phyloP scores from a whole-genome alignment of 768 basidiomycete genomes.

The Tephrocybe sp. region DNA sequence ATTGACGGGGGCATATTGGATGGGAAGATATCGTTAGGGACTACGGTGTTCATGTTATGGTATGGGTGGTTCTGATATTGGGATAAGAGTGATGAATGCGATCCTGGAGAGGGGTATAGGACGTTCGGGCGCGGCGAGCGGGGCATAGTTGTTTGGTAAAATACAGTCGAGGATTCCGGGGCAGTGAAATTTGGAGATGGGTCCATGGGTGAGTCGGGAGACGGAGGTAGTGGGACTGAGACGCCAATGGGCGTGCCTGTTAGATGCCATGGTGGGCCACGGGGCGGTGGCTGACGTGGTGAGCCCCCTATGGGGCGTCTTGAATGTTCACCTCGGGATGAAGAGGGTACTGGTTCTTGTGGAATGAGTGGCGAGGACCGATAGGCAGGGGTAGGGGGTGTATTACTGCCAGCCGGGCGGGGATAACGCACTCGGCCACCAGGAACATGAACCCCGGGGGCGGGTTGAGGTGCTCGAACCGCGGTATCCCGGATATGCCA shows the following conservation, averaged over 20 bases:
- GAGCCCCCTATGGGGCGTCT: slow-evolving; percentile 45
- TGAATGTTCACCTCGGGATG: slow-evolving; percentile 35
- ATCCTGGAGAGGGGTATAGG: slow-evolving; percentile 45
- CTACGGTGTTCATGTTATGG: slow-evolving; percentile 20
- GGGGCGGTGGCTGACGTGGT: slow-evolving; percentile 31
- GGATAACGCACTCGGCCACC: slow-evolving; percentile 26
- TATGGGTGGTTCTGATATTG: slow-evolving; percentile 39
- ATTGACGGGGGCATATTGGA: slow-evolving; percentile 38
- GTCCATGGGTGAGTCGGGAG: slow-evolving; percentile 41
- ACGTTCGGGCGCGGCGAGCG: slow-evolving; percentile 44
- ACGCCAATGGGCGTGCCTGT: slow-evolving; percentile 35
- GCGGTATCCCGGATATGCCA: slow-evolving; percentile 40
- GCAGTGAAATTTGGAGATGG: slow-evolving; percentile 21
- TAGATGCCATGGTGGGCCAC: slow-evolving; percentile 36
- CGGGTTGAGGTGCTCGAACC: slow-evolving; percentile 22
- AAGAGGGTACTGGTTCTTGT: slow-evolving; percentile 20
- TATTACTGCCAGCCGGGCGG: slow-evolving; percentile 24
- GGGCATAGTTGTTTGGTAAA: slow-evolving; percentile 58
- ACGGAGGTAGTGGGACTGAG: slow-evolving; percentile 44
- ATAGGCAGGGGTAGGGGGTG: slow-evolving; percentile 18
- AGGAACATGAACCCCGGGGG: slow-evolving; percentile 13
- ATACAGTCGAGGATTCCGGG: slow-evolving; percentile 59
- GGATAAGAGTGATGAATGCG: slow-evolving; percentile 38
- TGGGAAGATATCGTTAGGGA: slow-evolving; percentile 43
- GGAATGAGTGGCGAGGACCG: slow-evolving; percentile 10